Base-by-base conservation (phyloP, 1,284 basidiomycete genomes). In the Irpex sp. region DNA sequence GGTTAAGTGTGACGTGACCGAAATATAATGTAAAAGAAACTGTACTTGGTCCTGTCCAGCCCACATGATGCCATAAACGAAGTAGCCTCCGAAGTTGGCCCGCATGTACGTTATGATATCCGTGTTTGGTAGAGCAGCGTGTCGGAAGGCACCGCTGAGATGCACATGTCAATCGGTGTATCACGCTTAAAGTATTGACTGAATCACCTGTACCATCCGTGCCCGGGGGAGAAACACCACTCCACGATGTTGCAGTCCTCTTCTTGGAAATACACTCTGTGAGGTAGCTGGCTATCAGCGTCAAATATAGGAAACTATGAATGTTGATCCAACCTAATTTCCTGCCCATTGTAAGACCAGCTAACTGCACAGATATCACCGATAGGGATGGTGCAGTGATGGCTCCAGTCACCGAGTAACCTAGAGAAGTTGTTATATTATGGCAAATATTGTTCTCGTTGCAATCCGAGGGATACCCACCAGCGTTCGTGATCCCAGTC, bases 71-170 rank as follows among this genome's bases (percentile, higher is more conserved):
- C 49, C 40, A 34, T 21, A 26, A 1, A 7, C 19, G 19, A 34
- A 34, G 6, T n/a, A 19, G 17, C 19, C 26, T 6, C 38, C 34
- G 4, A 19, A n/a, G 17, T 44, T 26, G 21, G 21, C 36, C 7
- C 62, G 57, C 34, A 63, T 57, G 51, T 59, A 59, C 11, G 62
- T 57, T n/a, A 59, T 55, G n/a, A 63, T 54, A 19, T 63, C 62
- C 6, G 62, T 36, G n/a, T 63, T 59, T 6, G 62, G 62, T 15
- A 63, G 38, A 15, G 62, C 58, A 40, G 36, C 36, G n/a, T 40
- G 31, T 37, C 52, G 31, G 58, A 63, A 63, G 2, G 7, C 5
- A 13, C 62, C 62, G 4, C 58, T 63, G 62, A 9, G 13, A 8
- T 4, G 40, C 7, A 19, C 37, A 17, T 15, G n/a, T 21, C 6